Conservation (phyloP, 2,329 filamentous ascomycete genomes). For the Penicillium italicum region DNA sequence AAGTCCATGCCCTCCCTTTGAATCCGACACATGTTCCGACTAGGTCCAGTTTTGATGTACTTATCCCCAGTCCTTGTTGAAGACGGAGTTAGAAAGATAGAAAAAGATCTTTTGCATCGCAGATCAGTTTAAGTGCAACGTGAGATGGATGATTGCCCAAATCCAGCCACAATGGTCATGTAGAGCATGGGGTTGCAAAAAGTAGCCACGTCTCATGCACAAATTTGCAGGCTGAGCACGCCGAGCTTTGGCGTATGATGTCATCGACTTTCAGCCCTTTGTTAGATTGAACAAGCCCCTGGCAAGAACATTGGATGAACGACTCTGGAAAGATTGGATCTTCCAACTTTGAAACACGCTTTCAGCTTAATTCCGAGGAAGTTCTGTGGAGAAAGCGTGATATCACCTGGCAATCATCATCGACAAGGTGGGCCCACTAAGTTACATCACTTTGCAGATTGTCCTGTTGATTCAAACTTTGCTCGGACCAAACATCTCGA, state of each 20-base stretch:
- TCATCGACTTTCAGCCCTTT: background rate
- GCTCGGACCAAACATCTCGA: background rate
- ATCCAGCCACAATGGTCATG: background rate
- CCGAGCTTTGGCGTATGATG: background rate
- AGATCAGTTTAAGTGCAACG: background rate
- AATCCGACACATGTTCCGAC: background rate
- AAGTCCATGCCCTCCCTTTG: background rate
- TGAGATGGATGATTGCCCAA: background rate
- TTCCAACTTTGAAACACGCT: no score
- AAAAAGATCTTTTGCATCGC: background rate
- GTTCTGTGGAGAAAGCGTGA: background rate
- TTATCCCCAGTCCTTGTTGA: background rate
- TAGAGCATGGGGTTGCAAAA: background rate
- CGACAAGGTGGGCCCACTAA: background rate
- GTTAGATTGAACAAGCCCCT: background rate
- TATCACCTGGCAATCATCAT: background rate
- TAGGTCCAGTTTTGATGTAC: background rate
- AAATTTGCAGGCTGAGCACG: background rate
- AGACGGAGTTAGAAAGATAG: background rate
- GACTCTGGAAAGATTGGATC: no score
- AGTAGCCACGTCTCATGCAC: background rate
- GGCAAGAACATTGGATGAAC: no score
- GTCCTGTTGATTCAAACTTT: background rate
- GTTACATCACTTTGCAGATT: constrained; percentile 5
- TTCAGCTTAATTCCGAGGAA: background rate